phyloP scores from a whole-genome alignment of 139 green algal species.

The Chlorella sorokiniana region DNA sequence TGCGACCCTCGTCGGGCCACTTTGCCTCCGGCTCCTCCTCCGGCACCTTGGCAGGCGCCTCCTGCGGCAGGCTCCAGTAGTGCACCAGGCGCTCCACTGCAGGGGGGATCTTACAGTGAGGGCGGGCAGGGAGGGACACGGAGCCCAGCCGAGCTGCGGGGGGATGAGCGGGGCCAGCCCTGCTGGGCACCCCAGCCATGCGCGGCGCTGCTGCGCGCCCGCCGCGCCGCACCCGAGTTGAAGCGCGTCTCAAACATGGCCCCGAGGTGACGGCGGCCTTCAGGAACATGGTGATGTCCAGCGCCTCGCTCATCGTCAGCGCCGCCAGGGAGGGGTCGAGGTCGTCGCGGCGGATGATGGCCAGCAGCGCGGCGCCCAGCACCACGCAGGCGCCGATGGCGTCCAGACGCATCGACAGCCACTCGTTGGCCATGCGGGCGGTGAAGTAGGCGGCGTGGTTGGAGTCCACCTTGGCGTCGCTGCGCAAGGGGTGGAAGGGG shows the following conservation, averaged over 20 bases:
- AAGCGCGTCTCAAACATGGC: conserved; percentile 89
- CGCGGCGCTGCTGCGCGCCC: background rate
- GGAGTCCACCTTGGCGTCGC: conserved; percentile 63
- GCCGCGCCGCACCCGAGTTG: conserved; percentile 64
- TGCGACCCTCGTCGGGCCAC: conserved; percentile 69
- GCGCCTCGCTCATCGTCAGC: conserved; percentile 63
- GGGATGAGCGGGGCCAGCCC: background rate
- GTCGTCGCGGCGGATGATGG: conserved; percentile 50
- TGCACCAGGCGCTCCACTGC: conserved; percentile 87
- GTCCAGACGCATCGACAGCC: conserved; percentile 88
- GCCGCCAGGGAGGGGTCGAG: conserved; percentile 62
- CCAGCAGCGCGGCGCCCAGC: conserved; percentile 58
- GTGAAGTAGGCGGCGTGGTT: conserved; percentile 80
- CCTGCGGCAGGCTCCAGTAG: conserved; percentile 65
- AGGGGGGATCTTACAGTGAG: background rate
- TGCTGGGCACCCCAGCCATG: background rate
- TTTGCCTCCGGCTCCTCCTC: conserved; percentile 18
- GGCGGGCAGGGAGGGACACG: background rate
- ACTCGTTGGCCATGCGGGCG: conserved; percentile 74
- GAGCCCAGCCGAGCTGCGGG: background rate
- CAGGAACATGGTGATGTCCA: conserved; percentile 87
- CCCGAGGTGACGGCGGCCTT: conserved; percentile 81
- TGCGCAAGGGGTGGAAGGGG: background rate
- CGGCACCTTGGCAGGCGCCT: conserved; percentile 41
- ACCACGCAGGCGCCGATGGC: conserved; percentile 72